Evolutionary conservation across 805 yeast genomes (phyloP).

Genomic region (Schwanniomyces sp.): DNA sequence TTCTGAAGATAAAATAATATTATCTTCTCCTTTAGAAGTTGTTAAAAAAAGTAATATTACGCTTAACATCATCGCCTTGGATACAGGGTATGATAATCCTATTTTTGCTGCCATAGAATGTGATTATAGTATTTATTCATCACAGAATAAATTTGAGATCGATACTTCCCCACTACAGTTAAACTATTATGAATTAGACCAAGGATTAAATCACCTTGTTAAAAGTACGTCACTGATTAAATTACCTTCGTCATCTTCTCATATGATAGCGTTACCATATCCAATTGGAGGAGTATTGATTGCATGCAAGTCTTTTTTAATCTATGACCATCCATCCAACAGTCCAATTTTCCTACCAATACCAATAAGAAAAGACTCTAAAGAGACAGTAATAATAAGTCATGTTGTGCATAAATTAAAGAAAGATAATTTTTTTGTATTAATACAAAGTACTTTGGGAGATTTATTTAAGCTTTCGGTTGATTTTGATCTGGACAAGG

Average conservation of each 20-base stretch:
- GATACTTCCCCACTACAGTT: constrained; percentile 28
- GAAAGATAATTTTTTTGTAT: constrained; percentile 56
- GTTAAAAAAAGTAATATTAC: constrained; percentile 52
- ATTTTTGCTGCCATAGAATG: constrained; percentile 78
- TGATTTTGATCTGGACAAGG: constrained; percentile 47
- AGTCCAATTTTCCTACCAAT: constrained; percentile 42
- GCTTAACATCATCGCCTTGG: constrained; percentile 56
- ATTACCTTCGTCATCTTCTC: constrained; percentile 39
- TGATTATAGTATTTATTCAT: constrained; percentile 40
- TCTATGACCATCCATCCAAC: constrained; percentile 44
- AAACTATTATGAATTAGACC: constrained; percentile 77
- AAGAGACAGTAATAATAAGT: constrained; percentile 41
- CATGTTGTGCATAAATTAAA: constrained; percentile 70
- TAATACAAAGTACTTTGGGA: constrained; percentile 71
- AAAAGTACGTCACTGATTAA: constrained; percentile 28
- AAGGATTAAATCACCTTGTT: constrained; percentile 78
- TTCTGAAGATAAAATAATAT: constrained; percentile 40
- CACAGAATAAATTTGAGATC: neutral
- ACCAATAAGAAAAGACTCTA: constrained; percentile 45
- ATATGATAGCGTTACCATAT: constrained; percentile 69
- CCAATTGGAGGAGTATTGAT: constrained; percentile 68
- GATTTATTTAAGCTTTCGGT: constrained; percentile 66
- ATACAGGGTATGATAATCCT: constrained; percentile 82
- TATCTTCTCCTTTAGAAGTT: constrained; percentile 78
- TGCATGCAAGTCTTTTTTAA: constrained; percentile 55